A percentile compares a stretch with the other conserved stretches of the same genome.
Conservation (phyloP, 2,329 filamentous ascomycete genomes). For the Fusarium solani-melongenae region DNA sequence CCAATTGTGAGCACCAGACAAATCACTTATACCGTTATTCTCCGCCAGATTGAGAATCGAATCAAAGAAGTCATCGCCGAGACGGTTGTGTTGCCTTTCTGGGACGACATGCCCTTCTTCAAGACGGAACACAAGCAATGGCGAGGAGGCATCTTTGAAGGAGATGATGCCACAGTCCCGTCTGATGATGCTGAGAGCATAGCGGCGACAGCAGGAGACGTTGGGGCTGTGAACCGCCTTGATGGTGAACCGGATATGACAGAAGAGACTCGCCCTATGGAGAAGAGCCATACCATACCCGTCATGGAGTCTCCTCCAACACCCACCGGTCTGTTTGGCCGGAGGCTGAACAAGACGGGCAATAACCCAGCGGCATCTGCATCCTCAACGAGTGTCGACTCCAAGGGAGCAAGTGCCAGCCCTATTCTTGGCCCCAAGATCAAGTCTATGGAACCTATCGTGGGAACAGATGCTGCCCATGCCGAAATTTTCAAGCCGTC, state of each 20-base stretch:
- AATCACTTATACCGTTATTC: slow-evolving; percentile 92
- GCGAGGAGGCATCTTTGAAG: slow-evolving; percentile 85
- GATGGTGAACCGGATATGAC: slow-evolving; percentile 55
- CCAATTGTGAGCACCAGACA: slow-evolving; percentile 95
- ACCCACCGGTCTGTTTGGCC: slow-evolving; percentile 60
- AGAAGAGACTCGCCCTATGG: slow-evolving; percentile 58
- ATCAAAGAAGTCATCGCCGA: slow-evolving; percentile 96
- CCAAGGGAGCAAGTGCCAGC: slow-evolving; percentile 53
- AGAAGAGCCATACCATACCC: slow-evolving; percentile 67
- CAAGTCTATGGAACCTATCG: slow-evolving; percentile 69
- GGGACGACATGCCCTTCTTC: slow-evolving; percentile 95
- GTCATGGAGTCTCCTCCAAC: slow-evolving; percentile 51
- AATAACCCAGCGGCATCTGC: slow-evolving; percentile 49
- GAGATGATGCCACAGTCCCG: slow-evolving; percentile 59
- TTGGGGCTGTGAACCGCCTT: slow-evolving; percentile 58
- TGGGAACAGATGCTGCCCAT: slow-evolving; percentile 74
- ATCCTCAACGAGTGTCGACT: slow-evolving; percentile 62
- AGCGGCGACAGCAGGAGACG: slow-evolving; percentile 56
- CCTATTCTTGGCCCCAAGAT: slow-evolving; percentile 50
- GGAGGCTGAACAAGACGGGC: slow-evolving; percentile 56
- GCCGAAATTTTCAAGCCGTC: slow-evolving; percentile 72
- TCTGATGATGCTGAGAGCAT: slow-evolving; percentile 32
- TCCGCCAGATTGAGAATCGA: slow-evolving; percentile 92
- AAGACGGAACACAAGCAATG: slow-evolving; percentile 81
- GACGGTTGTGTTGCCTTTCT: slow-evolving; percentile 90